These are phyloP conservation scores for Xylaria sp. DNA, from an alignment of 2,329 filamentous ascomycete genomes.

Conservation along the genomic window DNA sequence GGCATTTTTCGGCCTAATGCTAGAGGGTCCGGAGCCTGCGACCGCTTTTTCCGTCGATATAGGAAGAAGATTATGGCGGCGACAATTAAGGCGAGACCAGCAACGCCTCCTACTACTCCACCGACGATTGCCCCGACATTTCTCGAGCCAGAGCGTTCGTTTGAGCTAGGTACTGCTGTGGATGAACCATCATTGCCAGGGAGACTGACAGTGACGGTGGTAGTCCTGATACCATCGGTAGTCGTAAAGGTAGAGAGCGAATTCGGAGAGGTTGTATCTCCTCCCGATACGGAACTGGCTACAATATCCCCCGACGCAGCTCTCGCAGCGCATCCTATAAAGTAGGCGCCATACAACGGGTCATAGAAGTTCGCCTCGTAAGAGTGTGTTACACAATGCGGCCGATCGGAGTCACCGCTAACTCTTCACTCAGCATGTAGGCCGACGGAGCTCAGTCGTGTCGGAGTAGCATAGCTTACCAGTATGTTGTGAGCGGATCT, in stretches of 20 bases:
- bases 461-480: slow-evolving; percentile 38
- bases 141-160: slow-evolving; percentile 20
- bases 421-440: slow-evolving; percentile 36
- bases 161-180: slow-evolving; percentile 16
- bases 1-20: slow-evolving; percentile 36
- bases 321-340: slow-evolving; percentile 43
- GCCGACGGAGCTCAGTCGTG: neutral
- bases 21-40: slow-evolving; percentile 27
- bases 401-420: slow-evolving; percentile 39
- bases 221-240: slow-evolving; percentile 29
- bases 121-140: slow-evolving; percentile 46
- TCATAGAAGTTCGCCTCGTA: slow-evolving; percentile 45
- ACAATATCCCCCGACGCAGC: slow-evolving; percentile 42
- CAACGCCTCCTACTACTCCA: slow-evolving; percentile 44
- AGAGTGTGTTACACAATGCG: slow-evolving; percentile 46
- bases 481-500: slow-evolving; percentile 40
- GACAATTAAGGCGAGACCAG: slow-evolving; percentile 41
- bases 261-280: slow-evolving; percentile 3
- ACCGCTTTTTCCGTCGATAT: slow-evolving; percentile 36
- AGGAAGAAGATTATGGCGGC: slow-evolving; percentile 43
- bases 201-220: slow-evolving; percentile 40
- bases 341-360: slow-evolving; percentile 42
- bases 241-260: slow-evolving; percentile 28
- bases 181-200: slow-evolving; percentile 33
- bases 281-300: slow-evolving; percentile 31